Base-by-base conservation (phyloP, 2,329 filamentous ascomycete genomes). In the Fusarium temperatum region DNA sequence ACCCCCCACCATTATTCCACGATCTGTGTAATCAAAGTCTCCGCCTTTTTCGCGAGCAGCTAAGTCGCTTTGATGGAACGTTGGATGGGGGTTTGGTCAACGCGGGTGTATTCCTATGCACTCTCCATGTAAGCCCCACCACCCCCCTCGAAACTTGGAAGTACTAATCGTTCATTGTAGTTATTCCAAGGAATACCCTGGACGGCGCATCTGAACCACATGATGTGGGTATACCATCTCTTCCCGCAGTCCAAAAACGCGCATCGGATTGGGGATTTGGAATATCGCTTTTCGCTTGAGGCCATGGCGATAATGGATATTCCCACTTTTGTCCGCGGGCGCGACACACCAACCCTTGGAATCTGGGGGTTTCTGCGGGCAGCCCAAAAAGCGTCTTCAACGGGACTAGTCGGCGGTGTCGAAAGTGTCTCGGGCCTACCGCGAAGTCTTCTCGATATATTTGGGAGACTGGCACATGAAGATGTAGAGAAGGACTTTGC, bases 401-500 rank as follows among this genome's bases (percentile, higher is more conserved):
- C n/a, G 4, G 60, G 47, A 1, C 59, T 51, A 28, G 36, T 35
- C 5, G 44, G 18, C 1, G 74, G 74, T 6, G 54, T 80, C 4
- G 80, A 82, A 53, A 67, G 66, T 6, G 63, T 80, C 7, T 75
- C 78, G 9, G 79, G 79, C 4, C 22, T 80, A 10, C 79, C 79
- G 4, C 75, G 79, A 15, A 71, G 66, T 20, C 71, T 80, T 0
- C 64, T 80, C 2, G 79, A 80, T 39, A 72, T 80, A 12, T 68
- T 80, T 26, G 75, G 71, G 5, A 58, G 66, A 11, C 66, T 80
- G 3, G 56, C 63, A 5, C 32, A 51, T 18, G 39, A 63, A 8
- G 60, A 66, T 14, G 61, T 71, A 5, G 79, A 80, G 39, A 38
- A 47, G 1, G 70, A 66, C 1, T 56, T 80, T 35, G 61, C 62